phyloP scores from a whole-genome alignment of 176 grass and related monocot genomes.

The Guadua angustifolia region DNA sequence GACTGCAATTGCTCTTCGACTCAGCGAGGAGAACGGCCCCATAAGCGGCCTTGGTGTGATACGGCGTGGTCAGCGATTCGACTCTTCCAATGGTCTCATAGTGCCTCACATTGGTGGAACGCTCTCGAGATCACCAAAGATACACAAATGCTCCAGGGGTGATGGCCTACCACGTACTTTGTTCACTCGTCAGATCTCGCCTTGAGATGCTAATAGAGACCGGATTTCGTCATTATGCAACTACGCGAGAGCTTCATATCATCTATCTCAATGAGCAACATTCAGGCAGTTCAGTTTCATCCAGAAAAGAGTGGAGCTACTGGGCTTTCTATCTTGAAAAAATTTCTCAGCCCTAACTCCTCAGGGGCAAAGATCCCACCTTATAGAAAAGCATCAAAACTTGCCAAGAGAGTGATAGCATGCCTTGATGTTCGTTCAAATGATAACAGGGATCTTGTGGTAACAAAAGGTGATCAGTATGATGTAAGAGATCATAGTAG shows the following conservation, averaged over 20 bases:
- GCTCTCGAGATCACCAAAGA: constrained; percentile 82
- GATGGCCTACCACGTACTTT: constrained; percentile 91
- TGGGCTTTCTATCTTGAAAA: constrained; percentile 82
- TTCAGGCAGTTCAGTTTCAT: constrained; percentile 95
- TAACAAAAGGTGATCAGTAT: constrained; percentile 99
- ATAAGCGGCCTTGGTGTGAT: constrained; percentile 91
- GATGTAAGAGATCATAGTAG: constrained; percentile 90
- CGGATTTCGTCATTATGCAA: constrained; percentile 92
- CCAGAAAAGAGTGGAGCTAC: constrained; percentile 97
- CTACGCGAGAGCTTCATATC: constrained; percentile 85
- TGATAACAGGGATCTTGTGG: constrained; percentile 96
- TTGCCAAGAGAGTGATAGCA: constrained; percentile 98
- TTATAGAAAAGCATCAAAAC: constrained; percentile 80
- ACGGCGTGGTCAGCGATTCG: constrained; percentile 81
- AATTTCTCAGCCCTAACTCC: constrained; percentile 72
- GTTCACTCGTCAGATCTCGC: constrained; percentile 94
- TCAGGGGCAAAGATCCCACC: constrained; percentile 64
- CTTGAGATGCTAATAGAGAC: constrained; percentile 73
- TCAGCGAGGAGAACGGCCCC: too few species aligned
- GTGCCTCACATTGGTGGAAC: constrained; percentile 99
- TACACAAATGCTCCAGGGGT: constrained; percentile 70
- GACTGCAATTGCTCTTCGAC: too few species aligned
- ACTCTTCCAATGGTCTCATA: constrained; percentile 76
- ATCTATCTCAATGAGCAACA: constrained; percentile 88
- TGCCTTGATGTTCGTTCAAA: constrained; percentile 98